These are phyloP conservation scores for Martensiomyces pterosporus DNA, from an alignment of 192 early-diverging fungal species.

Conservation along the genomic window DNA sequence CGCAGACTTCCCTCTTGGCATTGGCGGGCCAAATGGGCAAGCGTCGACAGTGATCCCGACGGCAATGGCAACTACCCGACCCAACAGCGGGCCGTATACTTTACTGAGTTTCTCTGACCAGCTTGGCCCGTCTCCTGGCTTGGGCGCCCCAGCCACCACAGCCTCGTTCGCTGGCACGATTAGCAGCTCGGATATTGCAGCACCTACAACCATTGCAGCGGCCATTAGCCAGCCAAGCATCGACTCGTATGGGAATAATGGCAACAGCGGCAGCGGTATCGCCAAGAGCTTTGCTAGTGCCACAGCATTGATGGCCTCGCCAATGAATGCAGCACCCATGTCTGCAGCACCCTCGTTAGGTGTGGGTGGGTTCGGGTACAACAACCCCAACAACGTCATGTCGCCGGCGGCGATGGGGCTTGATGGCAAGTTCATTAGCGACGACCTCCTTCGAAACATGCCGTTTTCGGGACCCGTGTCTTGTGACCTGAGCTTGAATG, in stretches of 20 bases:
- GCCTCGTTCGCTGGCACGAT: background rate
- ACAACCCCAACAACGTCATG: background rate
- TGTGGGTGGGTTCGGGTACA: constrained; percentile 4
- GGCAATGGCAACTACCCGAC: constrained; percentile 6
- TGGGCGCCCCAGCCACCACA: background rate
- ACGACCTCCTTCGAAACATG: constrained; percentile 27
- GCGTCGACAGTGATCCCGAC: constrained; percentile 24
- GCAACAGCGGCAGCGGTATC: too few species aligned
- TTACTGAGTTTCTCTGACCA: background rate
- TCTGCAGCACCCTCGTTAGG: background rate
- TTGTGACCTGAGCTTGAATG: constrained; percentile 15
- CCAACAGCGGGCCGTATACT: background rate
- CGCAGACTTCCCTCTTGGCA: constrained; percentile 41
- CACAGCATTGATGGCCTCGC: too few species aligned
- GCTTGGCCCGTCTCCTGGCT: background rate
- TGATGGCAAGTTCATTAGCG: constrained; percentile 26
- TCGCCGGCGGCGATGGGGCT: constrained; percentile 18
- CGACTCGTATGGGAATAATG: too few species aligned
- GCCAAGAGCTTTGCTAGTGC: too few species aligned
- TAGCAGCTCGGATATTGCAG: too few species aligned
- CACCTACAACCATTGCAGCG: too few species aligned
- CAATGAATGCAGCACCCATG: too few species aligned
- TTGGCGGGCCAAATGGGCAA: constrained; percentile 43
- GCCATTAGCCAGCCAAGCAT: too few species aligned
- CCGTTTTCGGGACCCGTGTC: constrained; percentile 30